phyloP scores from a whole-genome alignment of 202 grass and related monocot genomes.

The Dendrocalamus latiflorus region DNA sequence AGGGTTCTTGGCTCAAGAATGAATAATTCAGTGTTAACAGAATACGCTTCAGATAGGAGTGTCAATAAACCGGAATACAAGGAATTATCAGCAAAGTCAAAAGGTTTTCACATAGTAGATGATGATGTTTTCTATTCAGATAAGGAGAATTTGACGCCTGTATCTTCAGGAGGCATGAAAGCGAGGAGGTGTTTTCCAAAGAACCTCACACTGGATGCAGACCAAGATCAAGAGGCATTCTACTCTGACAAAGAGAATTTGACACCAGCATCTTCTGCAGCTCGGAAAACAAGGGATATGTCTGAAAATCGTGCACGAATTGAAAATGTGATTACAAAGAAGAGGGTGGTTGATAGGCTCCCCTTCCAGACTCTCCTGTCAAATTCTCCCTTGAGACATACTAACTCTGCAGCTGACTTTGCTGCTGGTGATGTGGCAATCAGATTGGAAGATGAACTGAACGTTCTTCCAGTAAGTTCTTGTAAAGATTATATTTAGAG shows the following conservation, averaged over 20 bases:
- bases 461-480: no score
- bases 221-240: slow-evolving; percentile 41
- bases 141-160: slow-evolving; percentile 76
- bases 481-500: no score
- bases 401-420: no score
- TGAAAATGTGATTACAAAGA: no score
- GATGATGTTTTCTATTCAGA: slow-evolving; percentile 52
- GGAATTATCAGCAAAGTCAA: slow-evolving; percentile 26
- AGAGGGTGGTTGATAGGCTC: no score
- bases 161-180: slow-evolving; percentile 42
- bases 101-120: slow-evolving; percentile 37
- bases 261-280: no score
- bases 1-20: slow-evolving; percentile 49
- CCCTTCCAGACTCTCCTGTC: no score
- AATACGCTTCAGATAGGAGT: slow-evolving; percentile 23
- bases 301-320: no score
- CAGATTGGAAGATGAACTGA: no score
- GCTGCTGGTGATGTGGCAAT: no score
- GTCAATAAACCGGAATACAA: not conserved
- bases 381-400: no score
- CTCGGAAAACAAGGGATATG: no score
- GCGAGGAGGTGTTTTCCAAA: slow-evolving; percentile 27
- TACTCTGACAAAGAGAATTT: slow-evolving; percentile 60
- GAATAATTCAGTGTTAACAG: slow-evolving; percentile 20
- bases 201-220: not conserved